Evolutionary conservation across 441 rosid species (phyloP).

Genomic region (Erysimum cheiri): DNA sequence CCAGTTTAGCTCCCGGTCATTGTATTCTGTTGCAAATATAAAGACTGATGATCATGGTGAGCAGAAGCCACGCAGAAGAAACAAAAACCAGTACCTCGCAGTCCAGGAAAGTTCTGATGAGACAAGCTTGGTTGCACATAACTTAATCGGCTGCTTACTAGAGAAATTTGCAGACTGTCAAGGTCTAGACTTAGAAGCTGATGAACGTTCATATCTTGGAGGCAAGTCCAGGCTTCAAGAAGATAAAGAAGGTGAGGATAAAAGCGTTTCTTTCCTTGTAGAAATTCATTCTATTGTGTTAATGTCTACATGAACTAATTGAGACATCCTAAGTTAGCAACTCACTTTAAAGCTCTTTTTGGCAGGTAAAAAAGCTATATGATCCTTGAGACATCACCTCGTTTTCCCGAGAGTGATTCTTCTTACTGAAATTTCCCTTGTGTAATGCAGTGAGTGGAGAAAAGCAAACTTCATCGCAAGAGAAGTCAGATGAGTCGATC

Average conservation of each 20-base stretch:
- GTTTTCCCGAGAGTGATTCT: background rate
- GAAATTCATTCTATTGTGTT: background rate
- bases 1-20: conserved; percentile 36
- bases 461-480: conserved; percentile 28
- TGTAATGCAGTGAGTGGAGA: conserved; percentile 36
- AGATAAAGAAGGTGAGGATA: conserved; percentile 51
- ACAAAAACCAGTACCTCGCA: conserved; percentile 64
- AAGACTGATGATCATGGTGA: conserved; percentile 37
- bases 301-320: background rate
- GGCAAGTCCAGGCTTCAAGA: conserved; percentile 48
- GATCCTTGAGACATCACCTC: background rate
- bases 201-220: conserved; percentile 57
- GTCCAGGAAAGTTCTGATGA: conserved; percentile 80
- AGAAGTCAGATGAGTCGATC: conserved; percentile 41
- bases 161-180: conserved; percentile 60
- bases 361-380: background rate
- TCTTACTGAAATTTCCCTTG: conserved; percentile 7
- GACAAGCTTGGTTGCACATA: conserved; percentile 70
- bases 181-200: conserved; percentile 50
- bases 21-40: conserved; percentile 40
- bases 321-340: conserved; percentile 1
- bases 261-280: background rate
- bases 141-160: conserved; percentile 65
- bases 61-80: conserved; percentile 41
- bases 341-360: background rate